A percentile compares a stretch with the other conserved stretches of the same genome.
Conservation (phyloP, 2,329 filamentous ascomycete genomes). For the Talaromyces amestolkiae region DNA sequence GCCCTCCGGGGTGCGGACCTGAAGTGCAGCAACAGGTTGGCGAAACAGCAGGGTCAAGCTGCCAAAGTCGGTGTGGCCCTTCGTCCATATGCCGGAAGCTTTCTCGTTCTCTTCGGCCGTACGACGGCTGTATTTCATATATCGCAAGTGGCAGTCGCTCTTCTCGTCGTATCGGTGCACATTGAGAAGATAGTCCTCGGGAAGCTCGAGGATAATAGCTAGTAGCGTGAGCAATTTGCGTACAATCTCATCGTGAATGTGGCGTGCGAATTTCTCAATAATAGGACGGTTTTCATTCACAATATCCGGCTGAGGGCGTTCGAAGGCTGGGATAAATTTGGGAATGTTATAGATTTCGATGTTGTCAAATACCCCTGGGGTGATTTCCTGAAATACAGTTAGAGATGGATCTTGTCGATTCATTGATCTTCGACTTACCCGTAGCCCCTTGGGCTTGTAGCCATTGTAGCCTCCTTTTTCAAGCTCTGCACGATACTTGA, state of each 20-base stretch:
- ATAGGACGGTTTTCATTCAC: constrained; percentile 49
- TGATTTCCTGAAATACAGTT: constrained; percentile 22
- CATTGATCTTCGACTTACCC: not conserved
- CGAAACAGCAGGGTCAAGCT: constrained; percentile 57
- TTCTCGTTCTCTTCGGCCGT: constrained; percentile 47
- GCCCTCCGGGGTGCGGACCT: constrained; percentile 48
- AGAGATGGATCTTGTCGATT: not conserved
- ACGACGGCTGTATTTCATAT: constrained; percentile 57
- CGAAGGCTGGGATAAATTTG: constrained; percentile 52
- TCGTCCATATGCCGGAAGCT: constrained; percentile 35
- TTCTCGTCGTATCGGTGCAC: constrained; percentile 57
- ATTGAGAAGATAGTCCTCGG: constrained; percentile 55
- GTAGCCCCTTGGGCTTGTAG: constrained; percentile 44
- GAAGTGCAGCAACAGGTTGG: constrained; percentile 57
- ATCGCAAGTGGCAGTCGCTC: constrained; percentile 59
- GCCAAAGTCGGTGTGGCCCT: constrained; percentile 56
- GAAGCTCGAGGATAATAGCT: constrained; percentile 59
- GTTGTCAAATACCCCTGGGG: constrained; percentile 48
- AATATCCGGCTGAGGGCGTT: constrained; percentile 48
- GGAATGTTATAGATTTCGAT: constrained; percentile 61
- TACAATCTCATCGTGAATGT: constrained; percentile 56
- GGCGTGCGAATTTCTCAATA: constrained; percentile 55
- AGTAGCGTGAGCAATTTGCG: constrained; percentile 56
- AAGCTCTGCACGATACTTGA: constrained; percentile 51
- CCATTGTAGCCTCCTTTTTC: constrained; percentile 55